Percentiles rank a stretch among this genome's conserved stretches.
Conservation (phyloP, 176 grass and related monocot genomes). For the Musa itinerans region DNA sequence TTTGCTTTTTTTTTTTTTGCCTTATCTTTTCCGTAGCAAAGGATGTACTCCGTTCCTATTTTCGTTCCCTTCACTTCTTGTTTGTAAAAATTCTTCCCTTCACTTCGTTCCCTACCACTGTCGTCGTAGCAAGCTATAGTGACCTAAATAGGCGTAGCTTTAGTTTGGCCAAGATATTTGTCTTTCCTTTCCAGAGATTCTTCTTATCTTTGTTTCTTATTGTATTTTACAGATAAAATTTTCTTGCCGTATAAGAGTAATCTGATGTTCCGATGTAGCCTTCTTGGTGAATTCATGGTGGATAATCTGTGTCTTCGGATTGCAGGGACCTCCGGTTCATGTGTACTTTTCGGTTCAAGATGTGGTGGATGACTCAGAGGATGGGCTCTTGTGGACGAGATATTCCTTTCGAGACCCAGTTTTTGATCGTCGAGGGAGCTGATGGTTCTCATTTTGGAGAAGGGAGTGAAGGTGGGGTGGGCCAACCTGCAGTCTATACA, state of each 20-base stretch:
- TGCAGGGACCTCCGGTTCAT: slow-evolving; percentile 54
- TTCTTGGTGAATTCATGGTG: not conserved
- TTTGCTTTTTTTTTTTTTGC: not conserved
- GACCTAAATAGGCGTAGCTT: no score
- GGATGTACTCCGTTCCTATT: not conserved
- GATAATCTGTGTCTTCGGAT: not conserved
- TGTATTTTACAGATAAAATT: no score
- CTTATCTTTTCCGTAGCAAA: not conserved
- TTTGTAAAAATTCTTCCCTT: no score
- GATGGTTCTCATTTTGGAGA: slow-evolving; percentile 5
- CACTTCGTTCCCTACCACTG: no score
- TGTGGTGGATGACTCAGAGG: slow-evolving; percentile 95
- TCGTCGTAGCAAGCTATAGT: no score
- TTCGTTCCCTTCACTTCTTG: not conserved
- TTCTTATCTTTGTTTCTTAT: no score
- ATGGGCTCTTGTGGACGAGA: slow-evolving; percentile 56
- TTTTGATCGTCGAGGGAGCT: slow-evolving; percentile 47
- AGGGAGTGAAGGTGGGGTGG: slow-evolving; percentile 6
- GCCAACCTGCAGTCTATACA: slow-evolving; percentile 40
- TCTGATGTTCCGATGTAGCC: no score
- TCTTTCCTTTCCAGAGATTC: not conserved
- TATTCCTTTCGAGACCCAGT: slow-evolving; percentile 68
- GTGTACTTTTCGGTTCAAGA: slow-evolving; percentile 82
- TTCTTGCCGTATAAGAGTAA: no score
- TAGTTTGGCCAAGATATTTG: not conserved